Conservation (phyloP, 768 basidiomycete species). For the Hygrophorus pudorinus region DNA sequence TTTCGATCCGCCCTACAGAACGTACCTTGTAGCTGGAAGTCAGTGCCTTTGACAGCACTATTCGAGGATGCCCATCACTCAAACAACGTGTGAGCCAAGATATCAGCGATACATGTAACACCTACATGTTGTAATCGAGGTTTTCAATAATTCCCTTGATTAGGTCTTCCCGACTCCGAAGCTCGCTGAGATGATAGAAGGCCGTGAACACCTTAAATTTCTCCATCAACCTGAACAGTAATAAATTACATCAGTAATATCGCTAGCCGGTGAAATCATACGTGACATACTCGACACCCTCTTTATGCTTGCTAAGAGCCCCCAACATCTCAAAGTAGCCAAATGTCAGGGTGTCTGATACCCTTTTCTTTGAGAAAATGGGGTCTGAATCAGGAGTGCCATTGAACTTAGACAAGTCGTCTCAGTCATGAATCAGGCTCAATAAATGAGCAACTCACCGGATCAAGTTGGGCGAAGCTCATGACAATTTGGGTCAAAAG, state of each 20-base stretch:
- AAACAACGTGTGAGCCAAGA: slow-evolving; percentile 6
- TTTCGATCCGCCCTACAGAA: neutral
- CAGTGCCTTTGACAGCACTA: slow-evolving; percentile 87
- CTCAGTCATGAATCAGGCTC: neutral
- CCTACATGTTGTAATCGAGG: slow-evolving; percentile 83
- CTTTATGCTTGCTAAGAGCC: slow-evolving; percentile 74
- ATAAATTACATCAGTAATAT: slow-evolving; percentile 5
- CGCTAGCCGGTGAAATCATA: neutral
- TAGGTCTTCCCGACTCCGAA: slow-evolving; percentile 84
- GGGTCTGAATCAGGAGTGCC: slow-evolving; percentile 65
- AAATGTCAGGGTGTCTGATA: slow-evolving; percentile 74
- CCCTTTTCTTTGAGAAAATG: slow-evolving; percentile 74
- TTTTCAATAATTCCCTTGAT: slow-evolving; percentile 87
- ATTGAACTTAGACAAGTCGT: slow-evolving; percentile 42
- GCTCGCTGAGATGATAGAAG: slow-evolving; percentile 90
- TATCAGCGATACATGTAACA: slow-evolving; percentile 6
- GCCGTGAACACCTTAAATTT: slow-evolving; percentile 90
- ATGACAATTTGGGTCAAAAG: slow-evolving; percentile 76
- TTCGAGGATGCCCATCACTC: slow-evolving; percentile 91
- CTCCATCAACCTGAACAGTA: slow-evolving; percentile 69
- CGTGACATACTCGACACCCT: slow-evolving; percentile 70
- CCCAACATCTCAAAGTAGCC: slow-evolving; percentile 97
- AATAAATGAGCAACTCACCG: slow-evolving; percentile 37
- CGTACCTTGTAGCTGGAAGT: slow-evolving; percentile 85
- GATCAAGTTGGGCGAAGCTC: slow-evolving; percentile 87